Evolutionary conservation across 805 yeast species (phyloP).

Genomic region (Cyberlindnera mrakii): DNA sequence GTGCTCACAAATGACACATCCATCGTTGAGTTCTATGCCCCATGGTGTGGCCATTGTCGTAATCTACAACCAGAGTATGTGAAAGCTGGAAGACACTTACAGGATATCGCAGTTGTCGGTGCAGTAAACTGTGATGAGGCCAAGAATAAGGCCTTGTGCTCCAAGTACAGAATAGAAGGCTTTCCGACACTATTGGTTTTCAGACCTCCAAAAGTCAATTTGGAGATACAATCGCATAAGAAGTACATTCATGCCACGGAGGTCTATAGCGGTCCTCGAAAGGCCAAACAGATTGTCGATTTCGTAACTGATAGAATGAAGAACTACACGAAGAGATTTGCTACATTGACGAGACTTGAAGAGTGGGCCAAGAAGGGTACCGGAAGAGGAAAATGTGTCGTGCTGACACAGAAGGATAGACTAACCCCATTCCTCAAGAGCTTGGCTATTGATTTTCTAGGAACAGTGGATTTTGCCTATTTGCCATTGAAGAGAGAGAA

Average conservation of each 20-base stretch:
- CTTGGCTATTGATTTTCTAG: conserved; percentile 65
- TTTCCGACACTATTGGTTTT: conserved; percentile 82
- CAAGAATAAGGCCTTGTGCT: conserved; percentile 63
- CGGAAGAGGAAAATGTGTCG: conserved; percentile 35
- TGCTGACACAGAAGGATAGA: conserved; percentile 44
- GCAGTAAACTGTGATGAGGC: conserved; percentile 83
- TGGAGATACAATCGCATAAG: conserved; percentile 15
- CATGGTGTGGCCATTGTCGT: conserved; percentile 97
- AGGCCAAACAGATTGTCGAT: conserved; percentile 45
- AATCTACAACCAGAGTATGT: conserved; percentile 57
- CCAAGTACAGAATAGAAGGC: conserved; percentile 58
- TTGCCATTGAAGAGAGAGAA: conserved; percentile 25
- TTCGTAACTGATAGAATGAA: conserved; percentile 54
- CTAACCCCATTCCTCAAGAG: conserved; percentile 55
- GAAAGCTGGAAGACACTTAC: conserved; percentile 56
- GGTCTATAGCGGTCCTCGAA: conserved; percentile 56
- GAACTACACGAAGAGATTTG: conserved; percentile 55
- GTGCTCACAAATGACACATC: conserved; percentile 70
- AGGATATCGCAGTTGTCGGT: conserved; percentile 57
- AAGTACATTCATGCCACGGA: conserved; percentile 46
- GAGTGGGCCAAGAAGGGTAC: conserved; percentile 17
- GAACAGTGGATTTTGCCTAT: conserved; percentile 41
- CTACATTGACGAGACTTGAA: conserved; percentile 27
- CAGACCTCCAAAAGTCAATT: conserved; percentile 65
- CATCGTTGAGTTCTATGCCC: conserved; percentile 87